Evolutionary conservation across 306 rosid genomes (phyloP), one percentile per base, ranked within the genome.

Genomic region (Dalbergia cochinchinensis): DNA sequence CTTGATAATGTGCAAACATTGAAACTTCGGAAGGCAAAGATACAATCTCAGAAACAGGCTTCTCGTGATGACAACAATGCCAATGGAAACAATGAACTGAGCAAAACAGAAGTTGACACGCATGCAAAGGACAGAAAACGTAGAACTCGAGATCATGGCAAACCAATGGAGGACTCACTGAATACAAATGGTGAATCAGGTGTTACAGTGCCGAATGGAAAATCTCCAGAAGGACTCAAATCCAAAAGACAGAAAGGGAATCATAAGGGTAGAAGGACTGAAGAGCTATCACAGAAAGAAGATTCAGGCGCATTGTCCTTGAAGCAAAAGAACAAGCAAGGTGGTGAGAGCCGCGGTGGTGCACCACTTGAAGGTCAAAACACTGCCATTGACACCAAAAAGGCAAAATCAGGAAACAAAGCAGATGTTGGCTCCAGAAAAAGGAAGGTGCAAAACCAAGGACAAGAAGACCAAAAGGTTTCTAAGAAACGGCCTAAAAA

Each of bases 1-100:
- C 60, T 95, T 53, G 98, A 95, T 81, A 93, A 95, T 77, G 92
- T 95, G 83, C 94, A 90, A 78, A 87, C 85, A 7, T 55, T 95
- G 83, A 91, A 91, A 84, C 80, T 85, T 44, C 86, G 97, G 26
- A 90, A 90, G 12, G 85, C 83, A 2, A 91, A 84, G 85, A 78
- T 83, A 68, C 94, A 87, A 78, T 80, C n/a, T 81, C 89, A 89
- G 84, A 83, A 55, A 71, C 90, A 76, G 69, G 78, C 53, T 44
- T n/a, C 78, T 79, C 80, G 39, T 34, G 57, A 63, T 67, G 76
- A 61, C 34, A 71, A 73, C 41, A n/a, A 63, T 9, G 63, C 3
- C 35, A 57, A 31, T 64, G 72, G 77, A 54, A 81, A 70, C 58
- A 71, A 68, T 2, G 88, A 80, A 20, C 26, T 82, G 2, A 41